A percentile compares a stretch with the other conserved stretches of the same genome.
Conservation (phyloP, 2,329 filamentous ascomycete species). For the Aureobasidium sp. region DNA sequence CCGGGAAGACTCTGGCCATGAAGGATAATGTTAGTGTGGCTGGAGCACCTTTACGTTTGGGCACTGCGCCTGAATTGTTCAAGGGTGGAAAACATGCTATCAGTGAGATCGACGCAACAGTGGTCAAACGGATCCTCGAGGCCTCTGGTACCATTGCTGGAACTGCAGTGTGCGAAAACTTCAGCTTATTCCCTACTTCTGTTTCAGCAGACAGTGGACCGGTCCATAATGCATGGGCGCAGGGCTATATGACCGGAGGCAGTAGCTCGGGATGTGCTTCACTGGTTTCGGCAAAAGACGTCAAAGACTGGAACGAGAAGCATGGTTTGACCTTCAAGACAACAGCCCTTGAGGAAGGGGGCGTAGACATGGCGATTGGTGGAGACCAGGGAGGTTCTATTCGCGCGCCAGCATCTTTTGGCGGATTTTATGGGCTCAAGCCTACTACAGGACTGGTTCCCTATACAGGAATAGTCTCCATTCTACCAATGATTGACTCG, state of each 20-base stretch:
- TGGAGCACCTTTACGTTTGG: conserved; percentile 36
- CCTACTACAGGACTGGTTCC: conserved; percentile 36
- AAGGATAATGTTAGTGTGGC: conserved; percentile 43
- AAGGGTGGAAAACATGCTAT: conserved; percentile 28
- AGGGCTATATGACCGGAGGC: conserved; percentile 29
- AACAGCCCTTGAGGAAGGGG: conserved; percentile 14
- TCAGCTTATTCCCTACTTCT: conserved; percentile 34
- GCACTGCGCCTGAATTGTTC: conserved; percentile 31
- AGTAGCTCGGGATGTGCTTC: conserved; percentile 26
- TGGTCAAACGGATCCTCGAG: conserved; percentile 35
- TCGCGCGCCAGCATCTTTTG: conserved; percentile 18
- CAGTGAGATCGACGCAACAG: conserved; percentile 35
- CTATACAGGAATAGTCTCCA: conserved; percentile 34
- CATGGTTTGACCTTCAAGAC: conserved; percentile 13
- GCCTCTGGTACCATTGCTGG: conserved; percentile 35
- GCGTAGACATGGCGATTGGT: conserved; percentile 30
- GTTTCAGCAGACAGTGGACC: conserved; percentile 37
- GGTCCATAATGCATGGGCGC: conserved; percentile 33
- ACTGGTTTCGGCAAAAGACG: conserved; percentile 24
- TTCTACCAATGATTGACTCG: conserved; percentile 38
- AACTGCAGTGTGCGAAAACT: conserved; percentile 40
- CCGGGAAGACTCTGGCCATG: conserved; percentile 29
- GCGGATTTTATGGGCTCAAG: conserved; percentile 28
- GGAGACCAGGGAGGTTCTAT: conserved; percentile 23
- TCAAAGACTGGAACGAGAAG: conserved; percentile 16